Evolutionary conservation across 345 rosid species (phyloP), one percentile per base, ranked within the genome.

Genomic region (Kernera saxatilis): DNA sequence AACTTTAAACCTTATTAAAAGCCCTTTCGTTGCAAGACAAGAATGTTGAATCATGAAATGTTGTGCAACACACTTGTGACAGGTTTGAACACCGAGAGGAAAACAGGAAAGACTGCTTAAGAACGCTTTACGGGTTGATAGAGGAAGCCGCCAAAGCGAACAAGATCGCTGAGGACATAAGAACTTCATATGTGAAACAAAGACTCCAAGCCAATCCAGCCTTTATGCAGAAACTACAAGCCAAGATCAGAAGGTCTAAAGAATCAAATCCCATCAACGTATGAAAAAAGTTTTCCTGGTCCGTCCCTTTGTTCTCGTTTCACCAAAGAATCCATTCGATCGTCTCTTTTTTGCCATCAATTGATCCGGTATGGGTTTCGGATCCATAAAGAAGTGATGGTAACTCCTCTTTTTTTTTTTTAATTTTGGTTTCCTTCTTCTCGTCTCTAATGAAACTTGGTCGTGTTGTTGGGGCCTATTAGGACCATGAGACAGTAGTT

Each of bases 31-130:
- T 0, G 0, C n/a, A 14, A 43, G 40, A 71, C 15, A 40, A 48
- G 10, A 23, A 51, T 65, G 46, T 67, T 50, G 17, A 37, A 44
- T 54, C 30, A 26, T 54, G 60, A 67, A 15, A 63, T 66, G 46
- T 22, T 58, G 60, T 21, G 44, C 14, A 9, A 13, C 41, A 14
- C 46, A 35, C 10, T 8, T 68, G 75, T 83, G 53, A 40, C 85
- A 91, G 95, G 85, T 94, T 85, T 80, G 99, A 94, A 79, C 90
- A 94, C 46, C 78, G 97, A 32, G 97, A 94, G 71, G 99, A 94
- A 80, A 94, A 94, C 83, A 80, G 97, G 68, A 94, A 91, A 78
- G 99, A 91, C 76, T 94, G 96, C 79, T 85, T 91, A 23, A 79
- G 95, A 79, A 91, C 93, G 26, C 85, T 94, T 25, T 84, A 82